phyloP scores from a whole-genome alignment of 805 yeast genomes.

The Candida ponderosae region DNA sequence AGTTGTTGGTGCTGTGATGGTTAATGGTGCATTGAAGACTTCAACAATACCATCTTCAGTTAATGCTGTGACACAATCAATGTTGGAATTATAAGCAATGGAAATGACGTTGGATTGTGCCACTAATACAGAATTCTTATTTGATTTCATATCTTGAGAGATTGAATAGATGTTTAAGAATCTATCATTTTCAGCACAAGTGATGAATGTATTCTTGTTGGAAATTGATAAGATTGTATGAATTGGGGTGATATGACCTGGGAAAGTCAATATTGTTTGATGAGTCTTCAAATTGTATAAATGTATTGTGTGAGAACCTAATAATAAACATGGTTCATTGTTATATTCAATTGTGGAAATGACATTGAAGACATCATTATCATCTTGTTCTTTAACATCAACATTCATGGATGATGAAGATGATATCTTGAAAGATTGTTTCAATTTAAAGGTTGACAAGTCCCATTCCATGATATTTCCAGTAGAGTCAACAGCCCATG shows the following conservation, averaged over 20 bases:
- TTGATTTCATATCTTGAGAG: slow-evolving; percentile 22
- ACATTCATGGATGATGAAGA: no score
- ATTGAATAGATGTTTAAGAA: slow-evolving; percentile 66
- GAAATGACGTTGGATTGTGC: slow-evolving; percentile 54
- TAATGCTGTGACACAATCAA: slow-evolving; percentile 37
- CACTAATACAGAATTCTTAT: slow-evolving; percentile 56
- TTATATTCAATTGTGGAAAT: slow-evolving; percentile 22
- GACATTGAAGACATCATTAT: slow-evolving; percentile 20
- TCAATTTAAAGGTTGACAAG: slow-evolving; percentile 31
- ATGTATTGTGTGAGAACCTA: slow-evolving; percentile 62
- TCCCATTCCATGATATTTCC: slow-evolving; percentile 63
- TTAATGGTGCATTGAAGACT: slow-evolving; percentile 53
- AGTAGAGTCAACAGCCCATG: slow-evolving; percentile 52
- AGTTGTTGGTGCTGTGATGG: slow-evolving; percentile 11
- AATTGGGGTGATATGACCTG: slow-evolving; percentile 73
- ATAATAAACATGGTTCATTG: slow-evolving; percentile 35
- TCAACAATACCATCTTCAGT: slow-evolving; percentile 76
- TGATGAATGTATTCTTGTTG: slow-evolving; percentile 40
- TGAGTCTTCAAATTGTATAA: slow-evolving; percentile 36
- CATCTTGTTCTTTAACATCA: slow-evolving; percentile 20
- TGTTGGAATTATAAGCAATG: slow-evolving; percentile 29
- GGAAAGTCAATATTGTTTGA: slow-evolving; percentile 43
- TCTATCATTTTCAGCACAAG: slow-evolving; percentile 75
- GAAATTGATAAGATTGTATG: slow-evolving; percentile 35
- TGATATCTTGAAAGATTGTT: slow-evolving; percentile 35